phyloP scores from a whole-genome alignment of 2,329 filamentous ascomycete genomes.

The Plenodomus biglobosus region DNA sequence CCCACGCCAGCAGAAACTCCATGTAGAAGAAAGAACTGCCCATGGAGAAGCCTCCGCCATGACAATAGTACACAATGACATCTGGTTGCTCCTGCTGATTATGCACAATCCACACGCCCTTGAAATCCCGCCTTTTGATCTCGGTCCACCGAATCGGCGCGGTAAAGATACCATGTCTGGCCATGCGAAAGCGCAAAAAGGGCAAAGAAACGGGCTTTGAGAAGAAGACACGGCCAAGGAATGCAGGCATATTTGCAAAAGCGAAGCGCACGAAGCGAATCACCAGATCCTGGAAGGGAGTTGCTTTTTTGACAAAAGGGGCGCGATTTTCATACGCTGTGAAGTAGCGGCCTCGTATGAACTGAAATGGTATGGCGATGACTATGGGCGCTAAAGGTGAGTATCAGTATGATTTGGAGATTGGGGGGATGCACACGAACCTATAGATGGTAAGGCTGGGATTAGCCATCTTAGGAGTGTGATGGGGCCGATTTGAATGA shows the following conservation, averaged over 20 bases:
- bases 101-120: constrained; percentile 70
- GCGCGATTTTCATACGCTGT: constrained; percentile 51
- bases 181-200: constrained; percentile 73
- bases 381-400: constrained; percentile 46
- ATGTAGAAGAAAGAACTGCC: constrained; percentile 79
- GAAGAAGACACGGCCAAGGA: constrained; percentile 74
- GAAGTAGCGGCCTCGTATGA: constrained; percentile 62
- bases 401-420: constrained; percentile 18
- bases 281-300: constrained; percentile 74
- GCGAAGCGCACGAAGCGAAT: constrained; percentile 77
- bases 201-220: constrained; percentile 71
- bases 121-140: constrained; percentile 56
- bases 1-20: constrained; percentile 76
- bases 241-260: constrained; percentile 69
- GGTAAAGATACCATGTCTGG: constrained; percentile 67
- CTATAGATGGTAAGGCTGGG: constrained; percentile 67
- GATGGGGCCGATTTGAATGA: constrained; percentile 66
- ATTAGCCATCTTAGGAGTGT: constrained; percentile 60
- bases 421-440: constrained; percentile 50
- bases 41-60: constrained; percentile 83
- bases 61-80: constrained; percentile 78
- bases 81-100: constrained; percentile 66
- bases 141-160: constrained; percentile 67
- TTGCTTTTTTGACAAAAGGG: constrained; percentile 69
- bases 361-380: constrained; percentile 59